These are phyloP conservation scores for Coemansia sp. DNA, from an alignment of 192 early-diverging fungal genomes.

Conservation along the genomic window DNA sequence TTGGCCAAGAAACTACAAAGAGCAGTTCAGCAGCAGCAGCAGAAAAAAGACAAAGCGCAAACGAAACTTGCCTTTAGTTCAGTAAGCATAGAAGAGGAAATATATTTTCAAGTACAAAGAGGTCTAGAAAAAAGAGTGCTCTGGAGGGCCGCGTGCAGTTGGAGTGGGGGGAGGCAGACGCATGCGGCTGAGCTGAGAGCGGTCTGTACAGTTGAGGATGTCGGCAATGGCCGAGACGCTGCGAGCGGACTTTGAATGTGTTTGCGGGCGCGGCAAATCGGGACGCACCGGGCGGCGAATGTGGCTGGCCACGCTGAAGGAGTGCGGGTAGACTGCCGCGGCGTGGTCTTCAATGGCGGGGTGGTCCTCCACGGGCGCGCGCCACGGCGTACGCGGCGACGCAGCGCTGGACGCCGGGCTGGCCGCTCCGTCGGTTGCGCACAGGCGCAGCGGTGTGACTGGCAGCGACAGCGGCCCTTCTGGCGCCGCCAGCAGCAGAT, in stretches of 20 bases:
- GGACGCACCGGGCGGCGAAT: constrained; percentile 43
- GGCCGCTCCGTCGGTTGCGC: constrained; percentile 1
- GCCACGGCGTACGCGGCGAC: constrained; percentile 34
- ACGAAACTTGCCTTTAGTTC: neutral
- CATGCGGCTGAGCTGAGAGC: constrained; percentile 52
- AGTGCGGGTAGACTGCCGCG: constrained; percentile 46
- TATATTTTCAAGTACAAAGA: constrained; percentile 7
- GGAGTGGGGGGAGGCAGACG: constrained; percentile 51
- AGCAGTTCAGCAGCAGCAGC: neutral
- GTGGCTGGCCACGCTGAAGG: constrained; percentile 51
- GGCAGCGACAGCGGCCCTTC: constrained; percentile 50
- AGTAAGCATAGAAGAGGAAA: neutral
- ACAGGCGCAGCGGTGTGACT: constrained; percentile 32
- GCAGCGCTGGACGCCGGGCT: constrained; percentile 21
- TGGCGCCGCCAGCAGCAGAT: constrained; percentile 25
- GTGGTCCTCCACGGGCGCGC: constrained; percentile 14
- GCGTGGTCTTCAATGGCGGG: constrained; percentile 44
- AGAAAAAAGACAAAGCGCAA: neutral
- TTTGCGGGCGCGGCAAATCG: constrained; percentile 1
- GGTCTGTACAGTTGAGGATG: constrained; percentile 53
- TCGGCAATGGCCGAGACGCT: constrained; percentile 54
- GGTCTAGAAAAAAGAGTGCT: constrained; percentile 38
- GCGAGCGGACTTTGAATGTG: constrained; percentile 45
- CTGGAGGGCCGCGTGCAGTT: constrained; percentile 31
- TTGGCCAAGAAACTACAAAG: constrained; percentile 39